These are phyloP conservation scores for Geranium rotundifolium DNA, from an alignment of 345 rosid species.

Conservation along the genomic window DNA sequence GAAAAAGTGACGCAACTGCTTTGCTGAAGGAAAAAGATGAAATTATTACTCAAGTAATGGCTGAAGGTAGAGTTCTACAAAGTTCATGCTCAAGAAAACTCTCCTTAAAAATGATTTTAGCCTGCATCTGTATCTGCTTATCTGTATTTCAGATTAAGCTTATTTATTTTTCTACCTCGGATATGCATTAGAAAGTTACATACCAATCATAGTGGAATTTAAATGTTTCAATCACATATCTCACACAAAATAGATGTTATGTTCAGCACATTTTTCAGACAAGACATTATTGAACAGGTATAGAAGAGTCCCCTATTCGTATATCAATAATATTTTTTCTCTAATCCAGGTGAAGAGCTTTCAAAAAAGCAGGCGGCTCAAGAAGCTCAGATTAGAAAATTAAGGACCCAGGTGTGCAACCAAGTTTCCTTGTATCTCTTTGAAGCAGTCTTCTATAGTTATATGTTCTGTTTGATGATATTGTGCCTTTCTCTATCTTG, in stretches of 20 bases:
- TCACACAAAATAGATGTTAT: background rate
- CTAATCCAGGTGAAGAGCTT: constrained; percentile 79
- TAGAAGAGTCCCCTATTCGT: background rate
- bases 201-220: no score
- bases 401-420: constrained; percentile 77
- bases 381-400: constrained; percentile 86
- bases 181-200: background rate
- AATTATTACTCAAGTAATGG: constrained; percentile 95
- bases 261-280: background rate
- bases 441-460: background rate
- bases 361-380: constrained; percentile 97
- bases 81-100: constrained; percentile 4
- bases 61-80: constrained; percentile 63
- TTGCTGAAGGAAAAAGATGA: constrained; percentile 99
- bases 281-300: background rate
- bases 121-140: background rate
- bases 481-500: constrained; percentile 7
- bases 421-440: background rate
- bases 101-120: background rate
- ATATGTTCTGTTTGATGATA: constrained; percentile 9
- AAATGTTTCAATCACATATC: background rate
- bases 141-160: background rate
- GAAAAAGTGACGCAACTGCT: constrained; percentile 90
- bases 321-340: background rate
- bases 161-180: background rate